phyloP scores from a whole-genome alignment of 140 eudicot genomes.

The Cichorium intybus region DNA sequence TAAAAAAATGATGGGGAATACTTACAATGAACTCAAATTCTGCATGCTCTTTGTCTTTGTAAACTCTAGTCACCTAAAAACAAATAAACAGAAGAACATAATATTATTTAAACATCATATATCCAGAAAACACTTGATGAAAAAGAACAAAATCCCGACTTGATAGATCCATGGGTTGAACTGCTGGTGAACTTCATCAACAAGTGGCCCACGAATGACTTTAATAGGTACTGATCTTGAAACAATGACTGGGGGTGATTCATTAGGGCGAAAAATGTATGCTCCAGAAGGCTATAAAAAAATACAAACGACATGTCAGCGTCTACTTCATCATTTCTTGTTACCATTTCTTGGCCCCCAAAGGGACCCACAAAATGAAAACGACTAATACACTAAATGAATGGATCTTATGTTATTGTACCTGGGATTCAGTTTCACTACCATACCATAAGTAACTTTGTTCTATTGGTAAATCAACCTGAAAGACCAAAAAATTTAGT shows the following conservation, averaged over 20 bases:
- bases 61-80: conserved; percentile 73
- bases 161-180: conserved; percentile 89
- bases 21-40: conserved; percentile 92
- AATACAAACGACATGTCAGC: not conserved
- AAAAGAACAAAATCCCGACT: conserved; percentile 35
- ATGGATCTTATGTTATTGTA: conserved; percentile 21
- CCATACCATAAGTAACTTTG: conserved; percentile 88
- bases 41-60: conserved; percentile 87
- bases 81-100: not conserved
- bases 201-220: conserved; percentile 78
- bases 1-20: too few relatives aligned
- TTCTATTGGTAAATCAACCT: conserved; percentile 80
- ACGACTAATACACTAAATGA: not conserved
- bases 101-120: not conserved
- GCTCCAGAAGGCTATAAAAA: conserved; percentile 98
- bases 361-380: conserved; percentile 3
- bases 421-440: conserved; percentile 56
- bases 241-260: conserved; percentile 47
- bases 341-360: too few relatives aligned
- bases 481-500: conserved; percentile 13
- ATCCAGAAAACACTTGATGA: not conserved
- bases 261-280: conserved; percentile 80
- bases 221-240: conserved; percentile 71
- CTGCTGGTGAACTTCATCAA: conserved; percentile 87
- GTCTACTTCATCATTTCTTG: not conserved